Conservation (phyloP, 2,329 filamentous ascomycete genomes). For the Penicillium hesseltinei region DNA sequence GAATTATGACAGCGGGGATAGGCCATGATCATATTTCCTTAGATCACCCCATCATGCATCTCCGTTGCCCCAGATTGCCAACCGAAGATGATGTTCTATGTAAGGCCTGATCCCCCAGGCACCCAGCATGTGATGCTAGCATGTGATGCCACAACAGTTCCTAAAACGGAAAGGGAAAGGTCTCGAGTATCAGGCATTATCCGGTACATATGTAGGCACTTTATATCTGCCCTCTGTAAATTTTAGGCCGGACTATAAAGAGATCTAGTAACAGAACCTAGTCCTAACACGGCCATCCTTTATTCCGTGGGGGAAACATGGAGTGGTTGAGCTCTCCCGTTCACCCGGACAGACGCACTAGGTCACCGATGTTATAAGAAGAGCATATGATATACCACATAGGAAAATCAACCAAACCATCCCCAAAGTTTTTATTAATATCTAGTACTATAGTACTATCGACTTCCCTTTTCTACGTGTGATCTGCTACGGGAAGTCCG, state of each 20-base stretch:
- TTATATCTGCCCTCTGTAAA: neutral
- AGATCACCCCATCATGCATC: too few relatives aligned
- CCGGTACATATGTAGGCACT: neutral
- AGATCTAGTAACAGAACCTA: neutral
- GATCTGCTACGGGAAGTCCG: neutral
- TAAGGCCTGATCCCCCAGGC: too few relatives aligned
- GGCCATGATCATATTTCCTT: too few relatives aligned
- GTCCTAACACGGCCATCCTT: conserved; percentile 12
- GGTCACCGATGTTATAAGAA: conserved; percentile 9
- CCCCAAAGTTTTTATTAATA: neutral
- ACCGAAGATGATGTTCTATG: too few relatives aligned
- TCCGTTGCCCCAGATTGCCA: too few relatives aligned
- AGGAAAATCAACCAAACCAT: too few relatives aligned
- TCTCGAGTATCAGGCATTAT: too few relatives aligned
- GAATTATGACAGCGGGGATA: too few relatives aligned
- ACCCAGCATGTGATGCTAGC: too few relatives aligned
- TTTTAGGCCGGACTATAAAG: neutral
- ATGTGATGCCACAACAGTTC: too few relatives aligned
- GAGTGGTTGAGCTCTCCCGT: conserved; percentile 16
- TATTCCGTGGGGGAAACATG: conserved; percentile 22
- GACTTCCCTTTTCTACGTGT: neutral
- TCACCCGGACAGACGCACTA: conserved; percentile 16
- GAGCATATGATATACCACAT: neutral
- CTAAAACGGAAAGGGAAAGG: too few relatives aligned
- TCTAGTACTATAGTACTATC: too few relatives aligned